Conservation (phyloP, 2,329 filamentous ascomycete genomes). For the Hawksworthiomyces lignivorus region DNA sequence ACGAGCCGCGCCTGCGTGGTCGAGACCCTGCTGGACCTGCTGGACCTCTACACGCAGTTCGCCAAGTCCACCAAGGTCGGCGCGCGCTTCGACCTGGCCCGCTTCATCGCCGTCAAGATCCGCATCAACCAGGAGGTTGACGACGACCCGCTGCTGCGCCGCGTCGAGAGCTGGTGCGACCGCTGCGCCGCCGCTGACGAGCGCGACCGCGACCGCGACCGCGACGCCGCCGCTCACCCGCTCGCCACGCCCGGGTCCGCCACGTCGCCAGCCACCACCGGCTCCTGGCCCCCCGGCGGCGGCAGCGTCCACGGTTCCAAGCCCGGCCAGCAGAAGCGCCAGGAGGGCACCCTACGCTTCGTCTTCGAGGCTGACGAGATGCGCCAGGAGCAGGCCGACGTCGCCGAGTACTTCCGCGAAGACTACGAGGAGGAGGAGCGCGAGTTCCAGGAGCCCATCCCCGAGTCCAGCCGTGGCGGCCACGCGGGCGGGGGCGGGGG, state of each 20-base stretch:
- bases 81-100: conserved; percentile 61
- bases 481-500: neutral
- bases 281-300: conserved; percentile 28
- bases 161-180: conserved; percentile 56
- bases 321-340: conserved; percentile 34
- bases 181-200: conserved; percentile 38
- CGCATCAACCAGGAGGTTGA: conserved; percentile 76
- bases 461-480: conserved; percentile 16
- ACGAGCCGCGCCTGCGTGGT: conserved; percentile 41
- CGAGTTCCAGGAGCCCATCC: conserved; percentile 62
- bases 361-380: conserved; percentile 77
- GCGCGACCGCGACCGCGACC: conserved; percentile 21
- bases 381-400: conserved; percentile 58
- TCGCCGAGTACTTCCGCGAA: conserved; percentile 61
- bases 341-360: conserved; percentile 77
- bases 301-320: conserved; percentile 24
- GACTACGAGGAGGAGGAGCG: conserved; percentile 71
- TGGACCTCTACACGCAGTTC: conserved; percentile 89
- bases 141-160: conserved; percentile 46
- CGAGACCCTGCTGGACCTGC: conserved; percentile 82
- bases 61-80: conserved; percentile 68
- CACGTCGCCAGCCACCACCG: conserved; percentile 32
- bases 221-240: conserved; percentile 19
- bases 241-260: conserved; percentile 27
- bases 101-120: conserved; percentile 82